These are phyloP conservation scores for Bretschneidera sinensis DNA, from an alignment of 345 rosid genomes.

Conservation along the genomic window DNA sequence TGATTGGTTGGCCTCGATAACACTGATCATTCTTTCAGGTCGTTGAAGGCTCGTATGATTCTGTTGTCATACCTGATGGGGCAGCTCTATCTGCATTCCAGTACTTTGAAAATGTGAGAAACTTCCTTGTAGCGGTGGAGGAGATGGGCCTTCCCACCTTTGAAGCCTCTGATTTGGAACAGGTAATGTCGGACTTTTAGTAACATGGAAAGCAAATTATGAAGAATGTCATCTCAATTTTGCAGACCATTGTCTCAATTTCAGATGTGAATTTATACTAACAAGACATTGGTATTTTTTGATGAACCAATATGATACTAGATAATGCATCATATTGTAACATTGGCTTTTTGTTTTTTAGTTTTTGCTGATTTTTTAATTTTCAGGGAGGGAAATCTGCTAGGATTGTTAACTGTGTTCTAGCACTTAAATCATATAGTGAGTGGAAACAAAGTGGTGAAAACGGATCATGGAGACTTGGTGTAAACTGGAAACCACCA, in stretches of 20 bases:
- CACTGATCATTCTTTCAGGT: conserved; percentile 46
- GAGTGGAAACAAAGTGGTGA: conserved; percentile 84
- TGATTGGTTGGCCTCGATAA: neutral
- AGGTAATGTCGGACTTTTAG: conserved; percentile 33
- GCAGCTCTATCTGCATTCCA: conserved; percentile 87
- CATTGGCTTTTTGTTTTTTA: neutral
- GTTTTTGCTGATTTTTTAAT: neutral
- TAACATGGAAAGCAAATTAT: neutral
- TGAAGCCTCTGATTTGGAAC: conserved; percentile 88
- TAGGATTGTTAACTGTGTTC: conserved; percentile 69
- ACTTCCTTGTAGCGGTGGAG: conserved; percentile 67
- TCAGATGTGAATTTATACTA: neutral
- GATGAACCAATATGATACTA: neutral
- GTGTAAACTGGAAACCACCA: conserved; percentile 43
- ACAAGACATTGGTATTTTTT: too few relatives aligned
- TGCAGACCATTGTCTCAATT: too few relatives aligned
- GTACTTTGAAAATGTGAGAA: conserved; percentile 86
- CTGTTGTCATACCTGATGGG: conserved; percentile 68
- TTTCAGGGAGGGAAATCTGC: conserved; percentile 73
- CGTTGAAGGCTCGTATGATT: conserved; percentile 72
- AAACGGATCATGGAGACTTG: conserved; percentile 61
- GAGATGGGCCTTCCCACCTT: conserved; percentile 83
- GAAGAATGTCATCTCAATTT: neutral
- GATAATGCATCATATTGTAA: neutral
- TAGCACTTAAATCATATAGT: conserved; percentile 73